Evolutionary conservation across 1,284 basidiomycete genomes (phyloP).

Genomic region (Apiotrichum siamense): DNA sequence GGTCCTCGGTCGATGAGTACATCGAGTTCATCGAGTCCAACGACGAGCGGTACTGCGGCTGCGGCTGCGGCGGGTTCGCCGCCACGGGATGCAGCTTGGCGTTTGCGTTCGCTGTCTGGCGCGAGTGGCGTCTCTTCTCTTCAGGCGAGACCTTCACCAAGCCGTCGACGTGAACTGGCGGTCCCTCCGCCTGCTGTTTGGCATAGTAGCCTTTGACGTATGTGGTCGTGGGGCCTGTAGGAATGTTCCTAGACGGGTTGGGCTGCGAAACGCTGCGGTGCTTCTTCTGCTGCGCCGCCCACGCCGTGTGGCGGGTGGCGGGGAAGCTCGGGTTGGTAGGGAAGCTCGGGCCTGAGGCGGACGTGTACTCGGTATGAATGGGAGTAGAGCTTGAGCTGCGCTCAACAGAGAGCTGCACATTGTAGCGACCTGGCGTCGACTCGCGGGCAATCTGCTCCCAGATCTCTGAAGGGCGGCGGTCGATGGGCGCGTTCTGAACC

Average conservation of each 20-base stretch:
- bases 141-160: neutral
- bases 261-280: neutral
- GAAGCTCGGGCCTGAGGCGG: neutral
- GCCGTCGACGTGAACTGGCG: neutral
- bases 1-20: neutral
- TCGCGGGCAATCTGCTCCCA: neutral
- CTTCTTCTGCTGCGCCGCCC: neutral
- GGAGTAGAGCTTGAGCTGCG: too few species aligned
- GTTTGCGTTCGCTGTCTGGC: neutral
- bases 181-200: neutral
- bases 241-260: too few species aligned
- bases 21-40: neutral
- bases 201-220: neutral
- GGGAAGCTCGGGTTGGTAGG: neutral
- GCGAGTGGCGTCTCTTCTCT: neutral
- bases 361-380: too few species aligned
- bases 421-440: neutral
- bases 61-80: neutral
- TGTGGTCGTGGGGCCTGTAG: neutral
- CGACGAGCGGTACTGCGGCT: neutral
- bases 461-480: neutral
- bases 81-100: neutral
- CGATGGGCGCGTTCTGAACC: too few species aligned
- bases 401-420: neutral
- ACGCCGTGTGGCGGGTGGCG: too few species aligned